Evolutionary conservation across 1,284 basidiomycete genomes (phyloP), one percentile per base, ranked within the genome.

Genomic region (Melampsora americana): DNA sequence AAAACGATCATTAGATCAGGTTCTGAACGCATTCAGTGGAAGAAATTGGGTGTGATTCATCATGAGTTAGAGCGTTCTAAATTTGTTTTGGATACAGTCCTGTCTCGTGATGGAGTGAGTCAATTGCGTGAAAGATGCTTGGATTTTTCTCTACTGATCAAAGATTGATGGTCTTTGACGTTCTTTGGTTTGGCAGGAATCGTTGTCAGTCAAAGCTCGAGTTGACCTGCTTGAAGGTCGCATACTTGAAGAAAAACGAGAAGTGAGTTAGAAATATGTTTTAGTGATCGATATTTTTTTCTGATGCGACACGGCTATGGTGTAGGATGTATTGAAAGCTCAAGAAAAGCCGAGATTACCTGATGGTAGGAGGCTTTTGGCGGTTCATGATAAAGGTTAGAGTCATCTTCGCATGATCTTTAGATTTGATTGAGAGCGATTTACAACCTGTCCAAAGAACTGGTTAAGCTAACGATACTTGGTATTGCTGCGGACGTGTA

Each of bases 331-430:
- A 20, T 28, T 28, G 28, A 56, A 16, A n/a, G 28, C n/a, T n/a
- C 6, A 56, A 56, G n/a, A 23, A 14, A 28, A 56, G 9, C 53
- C 53, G n/a, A 62, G 46, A 12, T 0, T 42, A 65, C 44, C 39
- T 48, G n/a, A 35, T 26, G 23, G 50, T n/a, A 75, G 48, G 42
- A 67, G 67, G 48, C 35, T 67, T 14, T 50, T 75, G 59, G 42
- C 72, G 6, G 59, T 60, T 14, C 72, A 75, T 75, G 72, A 75
- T 16, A 50, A 64, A 75, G 72, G 72, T 68, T 14, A 56, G 61
- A 12, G 32, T 30, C 32, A 28, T 23, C 56, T 44, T 28, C 11
- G 26, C 18, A n/a, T 28, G 5, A n/a, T 16, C 9, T 18, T 1
- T 66, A 26, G n/a, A 5, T 64, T 30, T 20, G 16, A 48, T 32